phyloP scores from a whole-genome alignment of 2,329 filamentous ascomycete species.

The Rutstroemia sydowiana region DNA sequence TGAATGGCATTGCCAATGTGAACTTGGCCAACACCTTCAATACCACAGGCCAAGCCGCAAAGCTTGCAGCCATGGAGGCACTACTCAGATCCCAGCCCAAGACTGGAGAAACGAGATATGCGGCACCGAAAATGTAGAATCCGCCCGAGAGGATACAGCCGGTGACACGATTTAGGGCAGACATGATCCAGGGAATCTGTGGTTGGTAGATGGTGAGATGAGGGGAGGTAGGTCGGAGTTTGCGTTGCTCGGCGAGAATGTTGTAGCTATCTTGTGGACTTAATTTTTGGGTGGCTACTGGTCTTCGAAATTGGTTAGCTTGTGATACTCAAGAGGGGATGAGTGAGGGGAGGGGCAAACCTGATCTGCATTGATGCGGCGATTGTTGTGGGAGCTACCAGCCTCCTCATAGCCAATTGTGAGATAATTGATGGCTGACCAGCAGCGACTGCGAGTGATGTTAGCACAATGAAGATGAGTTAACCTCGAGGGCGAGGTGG shows the following conservation, averaged over 20 bases:
- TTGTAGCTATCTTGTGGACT: slow-evolving; percentile 37
- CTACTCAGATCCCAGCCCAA: slow-evolving; percentile 63
- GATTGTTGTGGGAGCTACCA: slow-evolving; percentile 35
- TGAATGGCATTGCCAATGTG: slow-evolving; percentile 55
- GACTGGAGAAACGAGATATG: slow-evolving; percentile 57
- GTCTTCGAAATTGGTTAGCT: slow-evolving; percentile 29
- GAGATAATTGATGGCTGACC: slow-evolving; percentile 36
- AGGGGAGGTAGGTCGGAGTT: slow-evolving; percentile 59
- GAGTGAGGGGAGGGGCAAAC: slow-evolving; percentile 29
- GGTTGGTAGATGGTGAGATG: slow-evolving; percentile 65
- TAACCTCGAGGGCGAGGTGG: slow-evolving; percentile 8
- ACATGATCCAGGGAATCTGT: slow-evolving; percentile 62
- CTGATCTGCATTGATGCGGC: slow-evolving; percentile 39
- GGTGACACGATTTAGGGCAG: slow-evolving; percentile 56
- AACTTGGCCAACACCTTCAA: slow-evolving; percentile 54
- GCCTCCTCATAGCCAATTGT: slow-evolving; percentile 33
- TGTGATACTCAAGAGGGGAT: not conserved
- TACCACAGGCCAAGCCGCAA: slow-evolving; percentile 52
- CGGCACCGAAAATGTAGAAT: slow-evolving; percentile 60
- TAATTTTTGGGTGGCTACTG: slow-evolving; percentile 40
- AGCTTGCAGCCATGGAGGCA: slow-evolving; percentile 54
- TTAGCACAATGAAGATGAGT: slow-evolving; percentile 8
- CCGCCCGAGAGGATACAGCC: slow-evolving; percentile 51
- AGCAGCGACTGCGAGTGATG: slow-evolving; percentile 34
- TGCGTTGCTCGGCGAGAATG: slow-evolving; percentile 62